These are phyloP conservation scores for Nicotiana tomentosiformis DNA, from an alignment of 257 asterid species.

Conservation along the genomic window DNA sequence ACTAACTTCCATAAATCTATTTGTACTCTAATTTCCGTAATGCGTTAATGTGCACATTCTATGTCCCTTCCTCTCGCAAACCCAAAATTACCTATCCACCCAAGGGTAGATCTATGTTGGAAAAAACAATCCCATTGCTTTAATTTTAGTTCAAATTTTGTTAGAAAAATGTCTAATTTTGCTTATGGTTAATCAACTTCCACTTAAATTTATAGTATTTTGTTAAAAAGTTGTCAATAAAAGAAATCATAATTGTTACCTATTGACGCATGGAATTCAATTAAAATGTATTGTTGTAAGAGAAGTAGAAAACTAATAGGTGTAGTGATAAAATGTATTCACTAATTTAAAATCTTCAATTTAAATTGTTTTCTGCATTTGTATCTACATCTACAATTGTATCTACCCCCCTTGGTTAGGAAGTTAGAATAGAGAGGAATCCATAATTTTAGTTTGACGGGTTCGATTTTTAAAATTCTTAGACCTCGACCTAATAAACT, in stretches of 20 bases:
- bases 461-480: no score
- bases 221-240: not conserved
- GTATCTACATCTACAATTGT: not conserved
- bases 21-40: constrained; percentile 2
- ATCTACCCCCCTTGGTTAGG: not conserved
- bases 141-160: not conserved
- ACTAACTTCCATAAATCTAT: constrained; percentile 22
- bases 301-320: no score
- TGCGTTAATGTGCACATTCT: constrained; percentile 17
- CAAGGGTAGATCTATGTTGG: constrained; percentile 7
- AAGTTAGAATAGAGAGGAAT: no score
- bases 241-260: no score
- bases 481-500: no score
- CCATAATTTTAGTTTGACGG: no score
- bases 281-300: not conserved
- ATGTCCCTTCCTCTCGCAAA: not conserved
- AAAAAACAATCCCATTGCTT: not conserved
- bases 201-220: not conserved
- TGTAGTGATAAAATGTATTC: not conserved
- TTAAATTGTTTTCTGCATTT: not conserved
- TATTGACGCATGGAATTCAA: not conserved
- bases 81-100: not conserved
- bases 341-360: not conserved
- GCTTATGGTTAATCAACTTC: not conserved
- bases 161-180: not conserved